These are phyloP conservation scores for Fusarium drepaniforme DNA, from an alignment of 2,329 filamentous ascomycete species.

Conservation along the genomic window DNA sequence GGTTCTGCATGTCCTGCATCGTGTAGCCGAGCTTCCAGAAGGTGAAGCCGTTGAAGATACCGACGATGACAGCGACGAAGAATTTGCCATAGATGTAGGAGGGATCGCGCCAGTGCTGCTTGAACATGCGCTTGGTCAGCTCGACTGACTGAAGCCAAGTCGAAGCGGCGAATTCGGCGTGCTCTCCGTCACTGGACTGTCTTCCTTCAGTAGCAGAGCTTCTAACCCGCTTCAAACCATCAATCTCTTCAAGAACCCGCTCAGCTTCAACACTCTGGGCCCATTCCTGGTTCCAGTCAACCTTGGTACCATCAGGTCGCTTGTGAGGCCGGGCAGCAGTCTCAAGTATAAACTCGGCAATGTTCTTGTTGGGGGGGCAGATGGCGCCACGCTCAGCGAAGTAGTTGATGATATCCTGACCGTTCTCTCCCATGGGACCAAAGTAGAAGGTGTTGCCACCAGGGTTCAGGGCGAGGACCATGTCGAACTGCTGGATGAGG, in stretches of 20 bases:
- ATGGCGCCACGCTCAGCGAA: constrained; percentile 71
- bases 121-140: constrained; percentile 78
- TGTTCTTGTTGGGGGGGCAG: constrained; percentile 69
- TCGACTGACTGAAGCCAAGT: constrained; percentile 71
- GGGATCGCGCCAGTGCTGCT: constrained; percentile 81
- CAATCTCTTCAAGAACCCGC: constrained; percentile 72
- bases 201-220: constrained; percentile 32
- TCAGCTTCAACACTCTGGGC: constrained; percentile 71
- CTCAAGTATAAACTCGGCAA: constrained; percentile 63
- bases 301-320: constrained; percentile 50
- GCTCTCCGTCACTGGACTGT: background rate
- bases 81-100: constrained; percentile 83
- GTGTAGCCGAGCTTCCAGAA: constrained; percentile 78
- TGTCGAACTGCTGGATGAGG: constrained; percentile 67
- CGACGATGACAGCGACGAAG: constrained; percentile 77
- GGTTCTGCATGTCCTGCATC: constrained; percentile 78
- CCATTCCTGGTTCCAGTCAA: constrained; percentile 86
- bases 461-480: constrained; percentile 62
- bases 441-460: constrained; percentile 67
- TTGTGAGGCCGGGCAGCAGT: constrained; percentile 53
- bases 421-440: constrained; percentile 63
- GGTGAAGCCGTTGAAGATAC: constrained; percentile 84
- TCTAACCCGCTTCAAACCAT: constrained; percentile 34
- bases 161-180: constrained; percentile 75
- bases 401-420: constrained; percentile 60